These are phyloP conservation scores for Knufia petricola DNA, from an alignment of 2,329 filamentous ascomycete genomes.

Conservation along the genomic window DNA sequence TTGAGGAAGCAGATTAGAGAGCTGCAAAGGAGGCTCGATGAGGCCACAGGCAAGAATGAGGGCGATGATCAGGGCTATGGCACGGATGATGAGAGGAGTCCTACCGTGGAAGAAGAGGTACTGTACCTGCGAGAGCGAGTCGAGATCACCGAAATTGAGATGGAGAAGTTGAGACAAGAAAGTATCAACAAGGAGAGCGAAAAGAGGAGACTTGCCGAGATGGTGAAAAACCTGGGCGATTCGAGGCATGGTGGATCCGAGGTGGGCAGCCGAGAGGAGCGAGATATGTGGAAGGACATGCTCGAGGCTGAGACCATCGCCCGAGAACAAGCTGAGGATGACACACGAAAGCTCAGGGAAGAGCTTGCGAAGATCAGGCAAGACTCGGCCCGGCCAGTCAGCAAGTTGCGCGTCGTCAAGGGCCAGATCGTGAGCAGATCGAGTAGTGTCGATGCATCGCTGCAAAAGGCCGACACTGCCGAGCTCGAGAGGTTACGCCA, in stretches of 20 bases:
- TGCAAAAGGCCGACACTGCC: conserved; percentile 52
- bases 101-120: conserved; percentile 67
- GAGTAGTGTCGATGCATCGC: conserved; percentile 36
- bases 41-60: conserved; percentile 32
- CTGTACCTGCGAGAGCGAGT: conserved; percentile 74
- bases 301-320: conserved; percentile 84
- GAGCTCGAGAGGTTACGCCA: conserved; percentile 76
- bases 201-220: conserved; percentile 74
- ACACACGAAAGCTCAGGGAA: conserved; percentile 72
- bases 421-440: conserved; percentile 33
- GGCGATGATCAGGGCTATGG: conserved; percentile 41
- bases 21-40: conserved; percentile 66
- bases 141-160: conserved; percentile 72
- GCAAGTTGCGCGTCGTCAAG: conserved; percentile 25
- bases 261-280: conserved; percentile 39
- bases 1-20: conserved; percentile 74
- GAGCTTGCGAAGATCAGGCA: conserved; percentile 63
- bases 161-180: conserved; percentile 73
- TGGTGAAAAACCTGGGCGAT: conserved; percentile 58
- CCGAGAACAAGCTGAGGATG: conserved; percentile 81
- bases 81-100: conserved; percentile 45
- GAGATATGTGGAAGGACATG: conserved; percentile 89
- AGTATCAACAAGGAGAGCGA: conserved; percentile 71
- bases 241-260: conserved; percentile 40
- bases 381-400: conserved; percentile 27